A percentile compares a stretch with the other conserved stretches of the same genome.
These are phyloP conservation scores for Chloromonas sp. DNA, from an alignment of 163 green algal genomes.

Conservation along the genomic window DNA sequence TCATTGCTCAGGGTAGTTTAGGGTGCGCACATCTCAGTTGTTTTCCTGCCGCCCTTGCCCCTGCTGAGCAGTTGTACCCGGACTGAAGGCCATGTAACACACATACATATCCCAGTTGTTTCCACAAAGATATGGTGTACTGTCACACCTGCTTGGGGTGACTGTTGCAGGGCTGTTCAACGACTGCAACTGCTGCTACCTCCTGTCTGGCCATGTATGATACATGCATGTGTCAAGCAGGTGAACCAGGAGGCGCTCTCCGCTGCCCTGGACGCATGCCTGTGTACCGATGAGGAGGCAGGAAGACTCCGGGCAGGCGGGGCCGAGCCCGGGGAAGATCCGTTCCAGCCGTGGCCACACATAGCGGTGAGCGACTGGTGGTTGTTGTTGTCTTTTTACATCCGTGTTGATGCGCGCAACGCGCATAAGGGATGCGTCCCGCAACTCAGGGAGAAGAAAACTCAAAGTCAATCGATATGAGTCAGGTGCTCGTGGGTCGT, in stretches of 20 bases:
- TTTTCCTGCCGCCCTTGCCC: too few species aligned
- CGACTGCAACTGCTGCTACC: too few species aligned
- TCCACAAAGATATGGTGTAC: too few species aligned
- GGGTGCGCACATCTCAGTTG: too few species aligned
- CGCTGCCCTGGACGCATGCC: conserved; percentile 44
- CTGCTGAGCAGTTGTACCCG: too few species aligned
- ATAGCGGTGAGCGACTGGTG: conserved; percentile 15
- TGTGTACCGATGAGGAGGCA: conserved; percentile 39
- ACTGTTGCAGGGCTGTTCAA: too few species aligned
- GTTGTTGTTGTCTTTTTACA: background rate
- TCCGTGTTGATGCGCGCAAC: background rate
- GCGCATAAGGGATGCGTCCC: background rate
- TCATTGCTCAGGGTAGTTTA: too few species aligned
- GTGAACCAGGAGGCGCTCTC: conserved; percentile 34
- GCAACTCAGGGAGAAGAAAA: background rate
- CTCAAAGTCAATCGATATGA: too few species aligned
- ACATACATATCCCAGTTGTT: too few species aligned
- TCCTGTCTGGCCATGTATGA: background rate
- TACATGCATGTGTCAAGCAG: conserved; percentile 4
- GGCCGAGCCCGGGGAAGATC: conserved; percentile 24
- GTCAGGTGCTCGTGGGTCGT: too few species aligned
- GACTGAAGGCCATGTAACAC: too few species aligned
- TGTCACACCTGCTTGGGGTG: too few species aligned
- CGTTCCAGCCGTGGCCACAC: conserved; percentile 58
- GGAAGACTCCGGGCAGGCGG: background rate